Conservation (phyloP, 805 yeast species). For the Ascoidea rubescens region DNA sequence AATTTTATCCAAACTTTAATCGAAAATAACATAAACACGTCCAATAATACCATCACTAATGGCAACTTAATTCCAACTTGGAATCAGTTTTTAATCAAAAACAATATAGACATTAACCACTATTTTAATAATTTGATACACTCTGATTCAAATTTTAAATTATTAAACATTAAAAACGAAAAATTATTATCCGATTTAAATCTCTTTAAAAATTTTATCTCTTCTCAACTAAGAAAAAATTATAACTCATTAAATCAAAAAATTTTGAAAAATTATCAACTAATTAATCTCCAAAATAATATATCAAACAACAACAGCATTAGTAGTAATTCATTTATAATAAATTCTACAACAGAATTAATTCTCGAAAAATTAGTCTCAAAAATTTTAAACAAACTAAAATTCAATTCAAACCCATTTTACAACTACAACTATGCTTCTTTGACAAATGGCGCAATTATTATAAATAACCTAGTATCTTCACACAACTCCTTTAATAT, state of each 20-base stretch:
- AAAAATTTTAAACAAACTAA: not conserved
- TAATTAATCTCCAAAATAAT: not conserved
- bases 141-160: not conserved
- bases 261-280: not conserved
- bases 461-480: constrained; percentile 4
- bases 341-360: constrained; percentile 8
- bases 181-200: too few species aligned
- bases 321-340: constrained; percentile 1
- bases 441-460: constrained; percentile 10
- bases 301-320: not conserved
- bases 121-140: not conserved
- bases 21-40: not conserved
- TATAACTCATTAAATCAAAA: constrained; percentile 2
- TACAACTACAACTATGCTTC: constrained; percentile 6
- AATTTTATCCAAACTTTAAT: not conserved
- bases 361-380: constrained; percentile 3
- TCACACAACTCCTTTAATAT: constrained; percentile 8
- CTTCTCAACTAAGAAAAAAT: too few species aligned
- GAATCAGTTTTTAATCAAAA: not conserved
- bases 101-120: not conserved
- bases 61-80: not conserved
- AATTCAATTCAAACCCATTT: not conserved
- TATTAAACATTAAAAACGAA: too few species aligned
- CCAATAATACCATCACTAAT: not conserved
- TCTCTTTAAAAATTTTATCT: too few species aligned